Conservation (phyloP, 179 eudicot species). For the Actinidia chinensis region DNA sequence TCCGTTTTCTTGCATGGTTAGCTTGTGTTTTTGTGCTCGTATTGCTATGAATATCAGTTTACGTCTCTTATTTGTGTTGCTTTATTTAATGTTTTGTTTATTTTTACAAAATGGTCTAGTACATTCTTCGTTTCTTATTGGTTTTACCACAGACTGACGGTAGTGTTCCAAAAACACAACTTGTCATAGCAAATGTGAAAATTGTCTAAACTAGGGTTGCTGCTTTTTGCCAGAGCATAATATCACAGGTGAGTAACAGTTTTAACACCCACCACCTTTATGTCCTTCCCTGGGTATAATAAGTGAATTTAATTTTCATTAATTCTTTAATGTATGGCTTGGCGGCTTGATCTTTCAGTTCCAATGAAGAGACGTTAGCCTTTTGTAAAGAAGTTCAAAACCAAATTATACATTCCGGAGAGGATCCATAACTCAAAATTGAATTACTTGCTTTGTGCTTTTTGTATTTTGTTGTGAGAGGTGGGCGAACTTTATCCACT, state of each 20-base stretch:
- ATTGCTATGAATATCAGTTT: background rate
- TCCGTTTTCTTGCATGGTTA: no score
- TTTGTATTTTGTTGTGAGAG: background rate
- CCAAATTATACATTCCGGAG: conserved; percentile 98
- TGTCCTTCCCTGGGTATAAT: background rate
- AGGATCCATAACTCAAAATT: conserved; percentile 40
- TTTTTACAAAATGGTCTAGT: background rate
- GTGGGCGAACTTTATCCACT: background rate
- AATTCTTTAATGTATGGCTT: background rate
- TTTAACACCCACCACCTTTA: background rate
- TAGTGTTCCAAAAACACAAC: conserved; percentile 91
- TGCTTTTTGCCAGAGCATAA: conserved; percentile 98
- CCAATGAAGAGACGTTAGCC: conserved; percentile 96
- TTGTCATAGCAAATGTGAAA: conserved; percentile 97
- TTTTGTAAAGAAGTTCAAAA: conserved; percentile 92
- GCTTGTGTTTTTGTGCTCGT: no score
- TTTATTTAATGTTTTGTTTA: background rate
- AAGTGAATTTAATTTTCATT: background rate
- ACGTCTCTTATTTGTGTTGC: background rate
- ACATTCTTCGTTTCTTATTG: background rate
- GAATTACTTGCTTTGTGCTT: background rate
- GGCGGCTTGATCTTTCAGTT: conserved; percentile 49
- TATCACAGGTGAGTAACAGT: conserved; percentile 63
- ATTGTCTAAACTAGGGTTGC: conserved; percentile 97
- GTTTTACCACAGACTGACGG: conserved; percentile 72